These are phyloP conservation scores for Annulohypoxylon moriforme DNA, from an alignment of 495 filamentous ascomycete species.

Conservation along the genomic window DNA sequence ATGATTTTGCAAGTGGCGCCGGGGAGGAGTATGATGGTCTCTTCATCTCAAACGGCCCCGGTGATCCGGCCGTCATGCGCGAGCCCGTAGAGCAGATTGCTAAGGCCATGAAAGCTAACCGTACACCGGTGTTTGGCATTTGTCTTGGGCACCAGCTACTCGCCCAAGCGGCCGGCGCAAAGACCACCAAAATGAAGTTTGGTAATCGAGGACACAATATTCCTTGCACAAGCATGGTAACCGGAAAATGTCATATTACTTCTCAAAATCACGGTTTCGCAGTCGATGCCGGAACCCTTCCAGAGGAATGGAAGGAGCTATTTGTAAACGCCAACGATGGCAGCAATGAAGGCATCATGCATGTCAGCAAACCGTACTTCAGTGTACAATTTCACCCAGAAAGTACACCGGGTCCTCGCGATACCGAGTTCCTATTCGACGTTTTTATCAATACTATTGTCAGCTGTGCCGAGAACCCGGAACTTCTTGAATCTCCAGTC, in stretches of 20 bases:
- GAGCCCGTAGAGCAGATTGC: constrained; percentile 80
- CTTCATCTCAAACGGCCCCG: constrained; percentile 97
- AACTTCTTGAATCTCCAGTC: constrained; percentile 75
- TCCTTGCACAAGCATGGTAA: constrained; percentile 92
- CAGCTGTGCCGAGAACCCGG: constrained; percentile 67
- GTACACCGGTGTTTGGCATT: constrained; percentile 93
- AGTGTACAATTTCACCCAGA: constrained; percentile 99
- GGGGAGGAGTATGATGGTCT: constrained; percentile 91
- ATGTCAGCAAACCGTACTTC: constrained; percentile 87
- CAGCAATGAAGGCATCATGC: constrained; percentile 96
- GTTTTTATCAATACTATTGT: constrained; percentile 91
- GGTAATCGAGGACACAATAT: constrained; percentile 99
- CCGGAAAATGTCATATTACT: constrained; percentile 96
- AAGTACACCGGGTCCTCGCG: constrained; percentile 93
- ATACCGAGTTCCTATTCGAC: constrained; percentile 96
- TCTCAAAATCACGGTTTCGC: constrained; percentile 98
- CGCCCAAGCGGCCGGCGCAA: constrained; percentile 87
- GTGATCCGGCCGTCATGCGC: constrained; percentile 87
- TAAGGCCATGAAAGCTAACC: constrained; percentile 75
- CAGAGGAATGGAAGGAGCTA: constrained; percentile 85
- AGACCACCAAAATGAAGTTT: constrained; percentile 96
- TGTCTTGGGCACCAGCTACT: constrained; percentile 96
- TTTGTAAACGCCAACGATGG: constrained; percentile 98
- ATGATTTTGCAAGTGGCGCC: constrained; percentile 80
- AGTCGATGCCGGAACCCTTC: constrained; percentile 81